Evolutionary conservation across 2,329 filamentous ascomycete genomes (phyloP).

Genomic region (Leptographium flavum): DNA sequence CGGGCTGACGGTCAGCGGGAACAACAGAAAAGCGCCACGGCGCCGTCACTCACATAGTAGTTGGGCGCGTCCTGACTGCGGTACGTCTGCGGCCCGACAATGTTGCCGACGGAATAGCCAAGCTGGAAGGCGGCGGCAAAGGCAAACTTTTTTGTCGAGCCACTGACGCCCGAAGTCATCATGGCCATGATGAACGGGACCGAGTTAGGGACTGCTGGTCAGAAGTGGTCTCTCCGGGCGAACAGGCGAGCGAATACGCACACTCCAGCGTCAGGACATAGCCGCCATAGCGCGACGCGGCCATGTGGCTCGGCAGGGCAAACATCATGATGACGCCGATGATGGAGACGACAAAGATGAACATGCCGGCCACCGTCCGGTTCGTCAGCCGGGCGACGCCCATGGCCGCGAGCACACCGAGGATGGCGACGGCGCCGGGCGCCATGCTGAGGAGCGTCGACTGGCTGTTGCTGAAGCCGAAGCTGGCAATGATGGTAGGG

Average conservation of each 20-base stretch:
- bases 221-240: background rate
- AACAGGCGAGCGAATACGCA: no score
- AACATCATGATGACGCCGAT: slow-evolving; percentile 2
- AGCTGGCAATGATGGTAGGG: slow-evolving; percentile 40
- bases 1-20: background rate
- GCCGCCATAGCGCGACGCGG: slow-evolving; percentile 39
- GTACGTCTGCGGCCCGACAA: background rate
- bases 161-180: slow-evolving; percentile 28
- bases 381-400: slow-evolving; percentile 23
- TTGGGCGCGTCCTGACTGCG: background rate
- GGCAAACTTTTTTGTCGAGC: slow-evolving; percentile 1
- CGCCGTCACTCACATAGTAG: background rate
- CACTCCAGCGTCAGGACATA: slow-evolving; percentile 35
- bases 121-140: background rate
- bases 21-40: no score
- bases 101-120: slow-evolving; percentile 1
- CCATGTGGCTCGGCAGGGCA: background rate
- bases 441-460: slow-evolving; percentile 24
- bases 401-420: slow-evolving; percentile 33
- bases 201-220: slow-evolving; percentile 23
- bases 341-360: slow-evolving; percentile 32
- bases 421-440: slow-evolving; percentile 32
- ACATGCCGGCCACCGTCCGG: slow-evolving; percentile 35
- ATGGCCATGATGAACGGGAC: slow-evolving; percentile 29
- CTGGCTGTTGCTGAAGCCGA: slow-evolving; percentile 30